Evolutionary conservation across 352 stramenopile genomes (phyloP), one percentile per base, ranked within the genome.

Genomic region (Globisporangium camurandrum): DNA sequence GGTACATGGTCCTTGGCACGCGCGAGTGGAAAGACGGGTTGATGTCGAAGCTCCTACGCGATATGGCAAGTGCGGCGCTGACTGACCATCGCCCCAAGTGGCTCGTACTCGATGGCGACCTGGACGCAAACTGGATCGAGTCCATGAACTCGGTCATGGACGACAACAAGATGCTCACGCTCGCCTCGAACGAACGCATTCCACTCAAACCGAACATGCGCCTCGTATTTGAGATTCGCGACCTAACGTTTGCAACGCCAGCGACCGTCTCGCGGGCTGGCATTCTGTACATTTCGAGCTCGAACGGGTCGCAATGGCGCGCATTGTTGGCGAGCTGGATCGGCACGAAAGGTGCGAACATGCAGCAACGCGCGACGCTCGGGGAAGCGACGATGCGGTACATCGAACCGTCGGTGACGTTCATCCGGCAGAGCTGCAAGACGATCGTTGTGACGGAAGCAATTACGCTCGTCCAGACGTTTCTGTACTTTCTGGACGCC

Each of bases 11-110:
- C 12, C 86, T 97, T 11, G 86, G 84, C 10, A 97, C 93, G 20
- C 70, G 88, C 19, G 95, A 98, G 46, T 98, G 95, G 95, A 96
- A 96, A 56, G 95, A 98, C 66, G 95, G 95, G 4, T 49, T 98
- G 6, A 59, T 98, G 9, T 96, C 86, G 1, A 97, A 97, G 61
- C 61, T 98, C 26, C 96, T 98, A 91, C 72, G 95, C 4, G 88
- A 98, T 47, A 49, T 97, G 2, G 84, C 84, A 2, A 84, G 84
- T 41, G 56, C 58, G 11, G 76, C 77, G 0, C 45, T 51, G 1
- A 79, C 80, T 38, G 80, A 95, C 24, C 46, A 75, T 7, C 68
- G 71, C 0, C 75, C 85, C 19, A 98, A 98, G 61, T 98, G 95
- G 95, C 92, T 98, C 54, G 72, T 98, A 9, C 64, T 98, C n/a